These are phyloP conservation scores for Termitomyces sp. DNA, from an alignment of 768 basidiomycete species.

Conservation along the genomic window DNA sequence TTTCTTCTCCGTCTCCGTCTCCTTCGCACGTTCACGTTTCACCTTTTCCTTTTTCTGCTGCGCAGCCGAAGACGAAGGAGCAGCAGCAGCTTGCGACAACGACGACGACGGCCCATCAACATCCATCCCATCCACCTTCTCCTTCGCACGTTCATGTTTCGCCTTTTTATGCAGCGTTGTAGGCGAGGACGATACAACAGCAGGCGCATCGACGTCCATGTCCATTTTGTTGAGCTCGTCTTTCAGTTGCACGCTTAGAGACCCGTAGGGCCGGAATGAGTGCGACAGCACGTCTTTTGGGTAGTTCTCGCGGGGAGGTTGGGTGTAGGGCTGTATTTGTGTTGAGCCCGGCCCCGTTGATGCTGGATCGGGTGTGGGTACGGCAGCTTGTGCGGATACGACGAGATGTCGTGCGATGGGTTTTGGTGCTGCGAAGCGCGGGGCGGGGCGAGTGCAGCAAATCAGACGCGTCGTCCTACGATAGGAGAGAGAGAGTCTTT, in stretches of 20 bases:
- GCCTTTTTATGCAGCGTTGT: constrained; percentile 8
- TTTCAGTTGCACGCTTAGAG: constrained; percentile 23
- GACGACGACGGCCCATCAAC: constrained; percentile 8
- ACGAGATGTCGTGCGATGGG: constrained; percentile 54
- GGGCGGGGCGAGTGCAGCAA: neutral
- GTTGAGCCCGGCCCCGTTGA: constrained; percentile 10
- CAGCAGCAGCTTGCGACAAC: neutral
- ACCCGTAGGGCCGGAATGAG: constrained; percentile 57
- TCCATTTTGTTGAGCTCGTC: constrained; percentile 19
- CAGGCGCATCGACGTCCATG: constrained; percentile 15
- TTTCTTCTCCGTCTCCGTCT: constrained; percentile 19
- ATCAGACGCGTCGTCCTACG: neutral
- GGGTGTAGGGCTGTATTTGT: constrained; percentile 27
- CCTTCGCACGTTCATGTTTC: constrained; percentile 6
- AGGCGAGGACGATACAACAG: neutral
- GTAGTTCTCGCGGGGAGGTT: constrained; percentile 52
- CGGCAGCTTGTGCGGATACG: constrained; percentile 42
- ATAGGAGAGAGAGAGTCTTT: neutral
- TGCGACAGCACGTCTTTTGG: constrained; percentile 60
- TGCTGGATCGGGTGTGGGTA: constrained; percentile 23
- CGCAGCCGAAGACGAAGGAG: neutral
- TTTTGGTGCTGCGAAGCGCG: constrained; percentile 42
- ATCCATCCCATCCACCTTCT: constrained; percentile 12
- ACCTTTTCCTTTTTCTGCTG: constrained; percentile 11
- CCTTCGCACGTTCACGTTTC: constrained; percentile 6